Base-by-base conservation (phyloP, 2,329 filamentous ascomycete species). In the Fusarium sterilihyphosum region DNA sequence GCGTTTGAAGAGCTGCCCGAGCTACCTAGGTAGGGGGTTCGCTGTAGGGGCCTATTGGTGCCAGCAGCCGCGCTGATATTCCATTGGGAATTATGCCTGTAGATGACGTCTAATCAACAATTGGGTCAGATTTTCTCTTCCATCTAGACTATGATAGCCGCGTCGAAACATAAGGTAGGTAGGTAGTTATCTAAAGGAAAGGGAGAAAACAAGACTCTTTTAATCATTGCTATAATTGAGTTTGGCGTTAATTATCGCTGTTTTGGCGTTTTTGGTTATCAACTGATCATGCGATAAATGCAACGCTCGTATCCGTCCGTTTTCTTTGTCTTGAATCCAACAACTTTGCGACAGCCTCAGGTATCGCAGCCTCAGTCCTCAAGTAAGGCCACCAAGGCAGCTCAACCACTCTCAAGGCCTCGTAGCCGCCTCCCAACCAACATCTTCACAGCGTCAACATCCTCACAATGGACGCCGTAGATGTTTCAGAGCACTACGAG, bases 401-500 rank as follows among this genome's bases (percentile, higher is more conserved):
- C 38, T 20, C 29, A 33, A 33, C 20, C 44, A 44, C 37, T 16
- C n/a, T 43, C 26, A 56, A 61, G 81, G 71, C 81, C 81, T 82
- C 81, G 80, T 81, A 81, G 81, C 80, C 78, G 68, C 59, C 69
- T 71, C 49, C 58, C 60, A 33, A 40, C 50, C 35, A 46, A 73
- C 73, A 71, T 74, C 73, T 61, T 54, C 44, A 29, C 57, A 67
- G 69, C 72, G 69, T 74, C 74, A 52, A 61, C 66, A 49, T 69
- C 38, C 47, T 68, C 81, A 84, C 74, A 62, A 91, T 91, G 89
- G 83, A 85, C 77, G 83, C 82, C 77, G 84, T 85, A 82, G 89
- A 91, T 81, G 87, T 86, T 77, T 90, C 89, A 61, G 87, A 89
- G 67, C 89, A 91, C 83, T 90, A 90, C 82, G 87, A 89, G 82